These are phyloP conservation scores for Apiotrichum veenhuisii DNA, from an alignment of 1,284 basidiomycete genomes.

Conservation along the genomic window DNA sequence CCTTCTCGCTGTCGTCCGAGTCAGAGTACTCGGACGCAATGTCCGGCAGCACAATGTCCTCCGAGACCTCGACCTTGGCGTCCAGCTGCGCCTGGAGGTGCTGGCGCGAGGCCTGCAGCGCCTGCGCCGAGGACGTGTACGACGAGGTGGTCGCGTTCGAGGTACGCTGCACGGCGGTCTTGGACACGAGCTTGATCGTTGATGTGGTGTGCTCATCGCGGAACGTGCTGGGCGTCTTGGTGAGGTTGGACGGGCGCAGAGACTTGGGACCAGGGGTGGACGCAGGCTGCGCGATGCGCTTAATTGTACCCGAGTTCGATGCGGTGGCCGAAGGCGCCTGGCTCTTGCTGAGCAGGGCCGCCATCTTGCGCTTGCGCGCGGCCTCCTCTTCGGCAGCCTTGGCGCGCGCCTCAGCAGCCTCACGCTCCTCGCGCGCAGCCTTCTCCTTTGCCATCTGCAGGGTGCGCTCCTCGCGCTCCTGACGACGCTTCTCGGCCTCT, in stretches of 20 bases:
- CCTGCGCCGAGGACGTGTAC: conserved; percentile 33
- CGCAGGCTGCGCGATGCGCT: conserved; percentile 9
- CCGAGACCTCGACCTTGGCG: conserved; percentile 53
- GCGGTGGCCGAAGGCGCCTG: neutral
- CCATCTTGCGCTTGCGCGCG: conserved; percentile 48
- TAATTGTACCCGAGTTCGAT: neutral
- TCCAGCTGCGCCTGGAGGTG: conserved; percentile 49
- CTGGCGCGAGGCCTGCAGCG: conserved; percentile 43
- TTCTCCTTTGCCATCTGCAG: conserved; percentile 29
- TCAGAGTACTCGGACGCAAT: conserved; percentile 94
- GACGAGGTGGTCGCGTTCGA: conserved; percentile 6
- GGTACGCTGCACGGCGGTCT: conserved; percentile 12
- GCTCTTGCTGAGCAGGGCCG: conserved; percentile 26
- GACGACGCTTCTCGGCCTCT: conserved; percentile 43
- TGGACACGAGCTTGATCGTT: conserved; percentile 27
- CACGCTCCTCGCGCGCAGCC: conserved; percentile 36
- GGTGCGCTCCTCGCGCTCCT: conserved; percentile 42
- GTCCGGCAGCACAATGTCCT: conserved; percentile 73
- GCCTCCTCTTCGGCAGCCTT: conserved; percentile 43
- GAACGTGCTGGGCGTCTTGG: conserved; percentile 28
- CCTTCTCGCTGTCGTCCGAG: conserved; percentile 81
- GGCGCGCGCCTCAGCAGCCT: conserved; percentile 28
- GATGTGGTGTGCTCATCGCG: conserved; percentile 11
- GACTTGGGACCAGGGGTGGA: conserved; percentile 14
- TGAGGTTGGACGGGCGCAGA: conserved; percentile 18